Conservation (phyloP, 306 rosid genomes). For the Carpinus viminea region DNA sequence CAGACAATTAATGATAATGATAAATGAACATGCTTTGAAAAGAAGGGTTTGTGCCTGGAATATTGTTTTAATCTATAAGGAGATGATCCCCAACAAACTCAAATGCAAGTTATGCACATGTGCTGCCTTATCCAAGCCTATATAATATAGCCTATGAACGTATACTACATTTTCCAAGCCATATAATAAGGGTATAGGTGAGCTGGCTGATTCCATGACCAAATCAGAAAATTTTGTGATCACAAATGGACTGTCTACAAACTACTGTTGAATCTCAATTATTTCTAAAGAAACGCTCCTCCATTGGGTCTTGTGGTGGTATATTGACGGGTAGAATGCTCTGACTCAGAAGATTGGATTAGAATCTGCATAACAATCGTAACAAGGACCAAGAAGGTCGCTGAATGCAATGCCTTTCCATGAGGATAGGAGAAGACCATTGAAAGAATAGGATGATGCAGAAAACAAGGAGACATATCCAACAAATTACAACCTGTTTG, state of each 20-base stretch:
- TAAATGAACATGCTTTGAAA: no score
- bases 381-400: slow-evolving; percentile 46
- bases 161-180: slow-evolving; percentile 15
- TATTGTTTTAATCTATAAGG: no score
- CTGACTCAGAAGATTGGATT: slow-evolving; percentile 63
- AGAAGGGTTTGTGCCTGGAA: no score
- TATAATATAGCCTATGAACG: slow-evolving; percentile 1
- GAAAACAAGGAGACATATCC: slow-evolving; percentile 53
- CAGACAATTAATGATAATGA: no score
- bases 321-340: slow-evolving; percentile 37
- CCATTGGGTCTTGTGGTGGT: slow-evolving; percentile 43
- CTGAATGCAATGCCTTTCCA: slow-evolving; percentile 65
- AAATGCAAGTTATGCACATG: no score
- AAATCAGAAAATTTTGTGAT: background rate
- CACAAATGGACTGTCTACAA: background rate
- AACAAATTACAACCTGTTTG: slow-evolving; percentile 56
- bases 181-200: background rate
- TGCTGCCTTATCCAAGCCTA: background rate
- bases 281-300: slow-evolving; percentile 53
- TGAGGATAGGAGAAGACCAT: slow-evolving; percentile 62
- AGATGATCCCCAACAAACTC: no score
- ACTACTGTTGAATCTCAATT: slow-evolving; percentile 16
- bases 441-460: slow-evolving; percentile 34
- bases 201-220: background rate
- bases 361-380: slow-evolving; percentile 61